Percentiles rank a stretch among this genome's conserved stretches.
Evolutionary conservation across 768 basidiomycete species (phyloP).

Genomic region (Inosperma sp.): DNA sequence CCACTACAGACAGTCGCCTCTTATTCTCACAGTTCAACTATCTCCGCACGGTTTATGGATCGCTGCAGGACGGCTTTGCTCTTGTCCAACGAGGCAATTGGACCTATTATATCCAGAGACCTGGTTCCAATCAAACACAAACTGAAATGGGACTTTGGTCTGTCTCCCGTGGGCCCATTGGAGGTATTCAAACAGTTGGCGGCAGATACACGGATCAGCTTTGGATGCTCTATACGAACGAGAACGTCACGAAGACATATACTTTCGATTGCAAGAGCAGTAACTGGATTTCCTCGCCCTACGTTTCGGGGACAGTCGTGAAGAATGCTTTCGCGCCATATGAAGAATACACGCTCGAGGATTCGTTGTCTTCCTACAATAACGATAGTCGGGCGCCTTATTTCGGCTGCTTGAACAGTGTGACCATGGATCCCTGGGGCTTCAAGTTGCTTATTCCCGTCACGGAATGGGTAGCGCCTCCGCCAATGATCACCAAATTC

Average conservation of each 20-base stretch:
- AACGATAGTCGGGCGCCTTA: conserved; percentile 55
- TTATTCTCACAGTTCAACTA: conserved; percentile 68
- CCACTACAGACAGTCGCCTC: conserved; percentile 73
- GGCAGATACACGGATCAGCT: conserved; percentile 63
- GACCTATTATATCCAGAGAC: conserved; percentile 73
- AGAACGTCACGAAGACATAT: conserved; percentile 69
- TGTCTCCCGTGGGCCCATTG: conserved; percentile 61
- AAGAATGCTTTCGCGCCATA: conserved; percentile 80
- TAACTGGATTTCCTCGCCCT: conserved; percentile 81
- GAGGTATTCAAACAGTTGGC: conserved; percentile 53
- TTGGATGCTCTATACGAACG: conserved; percentile 85
- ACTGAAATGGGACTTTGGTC: conserved; percentile 92
- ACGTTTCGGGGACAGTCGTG: conserved; percentile 51
- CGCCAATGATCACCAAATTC: conserved; percentile 75
- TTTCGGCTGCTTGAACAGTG: conserved; percentile 63
- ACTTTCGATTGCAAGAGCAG: conserved; percentile 50
- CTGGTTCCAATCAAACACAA: conserved; percentile 75
- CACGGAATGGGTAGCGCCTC: conserved; percentile 62
- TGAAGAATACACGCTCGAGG: conserved; percentile 66
- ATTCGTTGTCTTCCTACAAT: conserved; percentile 62
- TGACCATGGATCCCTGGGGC: conserved; percentile 70
- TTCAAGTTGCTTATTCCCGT: conserved; percentile 79
- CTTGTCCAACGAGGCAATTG: conserved; percentile 83
- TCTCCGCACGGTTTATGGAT: conserved; percentile 61
- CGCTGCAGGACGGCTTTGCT: conserved; percentile 83